phyloP scores from a whole-genome alignment of 2,329 filamentous ascomycete species.

The Cadophora malorum region DNA sequence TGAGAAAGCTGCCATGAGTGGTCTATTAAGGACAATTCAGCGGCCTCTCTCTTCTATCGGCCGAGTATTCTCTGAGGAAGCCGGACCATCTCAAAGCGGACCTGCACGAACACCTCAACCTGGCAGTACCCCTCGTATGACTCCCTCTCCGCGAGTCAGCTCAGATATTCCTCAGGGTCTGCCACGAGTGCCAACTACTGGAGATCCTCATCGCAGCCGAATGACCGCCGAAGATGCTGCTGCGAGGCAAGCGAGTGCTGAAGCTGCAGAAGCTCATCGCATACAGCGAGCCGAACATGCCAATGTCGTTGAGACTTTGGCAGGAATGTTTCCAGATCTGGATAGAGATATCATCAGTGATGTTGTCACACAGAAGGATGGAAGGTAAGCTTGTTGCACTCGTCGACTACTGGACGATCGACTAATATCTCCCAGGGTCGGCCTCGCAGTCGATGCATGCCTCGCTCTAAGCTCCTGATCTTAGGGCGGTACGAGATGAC shows the following conservation, averaged over 20 bases:
- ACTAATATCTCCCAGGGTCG: conserved; percentile 63
- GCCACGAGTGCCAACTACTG: conserved; percentile 35
- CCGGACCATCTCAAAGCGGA: conserved; percentile 39
- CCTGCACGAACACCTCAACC: conserved; percentile 54
- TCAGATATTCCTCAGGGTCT: conserved; percentile 36
- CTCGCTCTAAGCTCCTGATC: conserved; percentile 62
- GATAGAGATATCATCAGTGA: conserved; percentile 96
- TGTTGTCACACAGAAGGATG: conserved; percentile 94
- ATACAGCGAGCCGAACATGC: conserved; percentile 85
- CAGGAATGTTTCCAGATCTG: conserved; percentile 95
- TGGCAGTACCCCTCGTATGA: conserved; percentile 49
- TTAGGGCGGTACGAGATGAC: background rate
- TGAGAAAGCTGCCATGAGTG: conserved; percentile 81
- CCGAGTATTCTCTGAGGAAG: conserved; percentile 85
- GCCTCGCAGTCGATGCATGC: conserved; percentile 85
- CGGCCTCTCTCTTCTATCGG: conserved; percentile 90
- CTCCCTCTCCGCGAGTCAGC: conserved; percentile 41
- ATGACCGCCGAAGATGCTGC: conserved; percentile 85
- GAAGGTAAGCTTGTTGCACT: conserved; percentile 65
- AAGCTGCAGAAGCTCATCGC: conserved; percentile 84
- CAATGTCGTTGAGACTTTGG: conserved; percentile 90
- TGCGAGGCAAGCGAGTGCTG: conserved; percentile 87
- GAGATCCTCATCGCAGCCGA: conserved; percentile 33
- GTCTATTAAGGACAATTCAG: conserved; percentile 88
- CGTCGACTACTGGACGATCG: background rate